Evolutionary conservation across 169 alveolate genomes (phyloP).

Genomic region (Cystoisospora suis): DNA sequence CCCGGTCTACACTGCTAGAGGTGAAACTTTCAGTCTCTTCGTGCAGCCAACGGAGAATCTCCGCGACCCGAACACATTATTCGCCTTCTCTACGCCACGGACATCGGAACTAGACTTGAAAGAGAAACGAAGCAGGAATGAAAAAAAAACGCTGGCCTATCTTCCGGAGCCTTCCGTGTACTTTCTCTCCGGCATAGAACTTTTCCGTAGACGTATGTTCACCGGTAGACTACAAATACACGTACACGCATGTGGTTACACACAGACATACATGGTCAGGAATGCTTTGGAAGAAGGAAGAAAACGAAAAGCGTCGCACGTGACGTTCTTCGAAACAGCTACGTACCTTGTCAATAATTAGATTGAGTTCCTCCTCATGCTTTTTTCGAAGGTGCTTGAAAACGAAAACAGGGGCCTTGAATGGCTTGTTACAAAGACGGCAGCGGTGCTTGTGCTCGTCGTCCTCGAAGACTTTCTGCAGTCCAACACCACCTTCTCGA

Average conservation of each 20-base stretch:
- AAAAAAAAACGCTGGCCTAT: too few relatives aligned
- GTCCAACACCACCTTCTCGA: not conserved
- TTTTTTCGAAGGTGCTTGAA: constrained; percentile 33
- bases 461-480: constrained; percentile 36
- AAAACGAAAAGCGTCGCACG: not conserved
- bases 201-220: too few relatives aligned
- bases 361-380: constrained; percentile 23
- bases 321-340: not conserved
- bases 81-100: too few relatives aligned
- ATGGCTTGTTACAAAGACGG: constrained; percentile 29
- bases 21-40: too few relatives aligned
- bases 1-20: too few relatives aligned
- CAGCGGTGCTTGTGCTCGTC: constrained; percentile 38
- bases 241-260: not conserved
- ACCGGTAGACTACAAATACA: not conserved
- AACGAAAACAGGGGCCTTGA: constrained; percentile 24
- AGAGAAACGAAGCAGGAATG: too few relatives aligned
- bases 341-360: constrained; percentile 15
- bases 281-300: not conserved
- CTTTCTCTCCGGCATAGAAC: too few relatives aligned
- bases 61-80: too few relatives aligned
- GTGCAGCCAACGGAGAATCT: too few relatives aligned
- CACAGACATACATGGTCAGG: too few relatives aligned
- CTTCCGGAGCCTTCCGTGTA: too few relatives aligned
- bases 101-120: too few relatives aligned